Base-by-base conservation (phyloP, 352 stramenopile species). In the Globisporangium cylindrosporum region DNA sequence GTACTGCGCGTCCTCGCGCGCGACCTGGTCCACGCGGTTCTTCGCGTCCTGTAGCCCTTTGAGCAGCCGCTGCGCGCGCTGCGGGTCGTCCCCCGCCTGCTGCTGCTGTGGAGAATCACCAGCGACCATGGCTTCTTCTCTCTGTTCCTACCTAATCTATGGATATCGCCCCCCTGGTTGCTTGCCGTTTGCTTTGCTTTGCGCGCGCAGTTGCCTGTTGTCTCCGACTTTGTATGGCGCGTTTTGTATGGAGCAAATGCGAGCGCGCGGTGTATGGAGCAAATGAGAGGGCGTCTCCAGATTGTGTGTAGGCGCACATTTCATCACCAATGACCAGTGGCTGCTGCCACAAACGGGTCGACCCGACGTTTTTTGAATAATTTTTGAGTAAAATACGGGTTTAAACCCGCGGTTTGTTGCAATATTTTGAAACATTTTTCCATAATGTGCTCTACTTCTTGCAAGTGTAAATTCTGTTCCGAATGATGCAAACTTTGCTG, bases 31-130 rank as follows among this genome's bases (percentile, higher is more conserved):
- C 36, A 95, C 78, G 64, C 84, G 83, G 64, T 69, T 81, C 74
- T 92, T 92, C 67, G 81, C 85, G 64, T 93, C 84, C 25, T 75
- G 66, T 1, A 94, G 74, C 6, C 86, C 86, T 63, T 91, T 91
- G 67, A 92, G 79, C 60, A 81, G 67, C 43, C 81, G 82, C 68
- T 77, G 70, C 38, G 64, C 46, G 38, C 73, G 68, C 62, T 86
- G 75, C 27, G 34, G 59, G 57, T 79, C 73, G 56, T 79, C 75
- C 12, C 53, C 56, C 59, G 43, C 43, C 43, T 51, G 43, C 43
- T 51, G 41, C 15, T 49, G 43, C 43, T 51, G 43, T 18, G 43
- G 7, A 9, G 43, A 10, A 20, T 51, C 43, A 20, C 38, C 38
- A 14, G 38, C 38, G 43, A 22, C 43, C 43, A 51, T 51, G 43